Evolutionary conservation across 2,329 filamentous ascomycete species (phyloP).

Genomic region (Phoma sp.): DNA sequence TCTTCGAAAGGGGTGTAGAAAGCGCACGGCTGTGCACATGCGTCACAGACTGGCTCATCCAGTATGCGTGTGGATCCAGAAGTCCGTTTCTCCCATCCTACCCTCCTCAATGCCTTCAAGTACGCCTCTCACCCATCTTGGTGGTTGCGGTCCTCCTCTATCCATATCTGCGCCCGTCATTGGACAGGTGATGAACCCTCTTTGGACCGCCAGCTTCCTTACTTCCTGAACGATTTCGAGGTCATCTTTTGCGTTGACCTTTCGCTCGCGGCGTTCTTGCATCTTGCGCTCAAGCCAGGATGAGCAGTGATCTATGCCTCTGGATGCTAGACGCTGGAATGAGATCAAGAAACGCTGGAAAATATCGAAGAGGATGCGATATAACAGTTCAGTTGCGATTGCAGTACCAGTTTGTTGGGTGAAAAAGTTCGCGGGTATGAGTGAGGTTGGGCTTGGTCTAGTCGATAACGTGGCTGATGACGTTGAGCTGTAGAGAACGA

Average conservation of each 20-base stretch:
- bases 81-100: slow-evolving; percentile 35
- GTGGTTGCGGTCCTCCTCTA: slow-evolving; percentile 22
- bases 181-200: slow-evolving; percentile 34
- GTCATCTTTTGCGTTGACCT: background rate
- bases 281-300: slow-evolving; percentile 35
- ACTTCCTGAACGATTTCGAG: slow-evolving; percentile 33
- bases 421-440: slow-evolving; percentile 25
- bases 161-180: slow-evolving; percentile 19
- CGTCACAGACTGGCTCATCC: background rate
- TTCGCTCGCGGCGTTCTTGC: slow-evolving; percentile 22
- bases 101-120: slow-evolving; percentile 38
- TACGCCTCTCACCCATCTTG: slow-evolving; percentile 35
- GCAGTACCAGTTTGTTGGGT: slow-evolving; percentile 33
- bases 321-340: slow-evolving; percentile 33
- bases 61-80: slow-evolving; percentile 36
- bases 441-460: slow-evolving; percentile 11
- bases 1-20: background rate
- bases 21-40: background rate
- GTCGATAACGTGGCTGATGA: slow-evolving; percentile 5
- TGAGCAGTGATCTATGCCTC: slow-evolving; percentile 33
- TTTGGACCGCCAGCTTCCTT: slow-evolving; percentile 23
- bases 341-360: slow-evolving; percentile 34
- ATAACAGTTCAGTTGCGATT: slow-evolving; percentile 41
- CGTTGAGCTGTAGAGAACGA: slow-evolving; percentile 20
- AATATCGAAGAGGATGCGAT: slow-evolving; percentile 40